Evolutionary conservation across 495 filamentous ascomycete genomes (phyloP).

Genomic region (Aspergillus ostianus): DNA sequence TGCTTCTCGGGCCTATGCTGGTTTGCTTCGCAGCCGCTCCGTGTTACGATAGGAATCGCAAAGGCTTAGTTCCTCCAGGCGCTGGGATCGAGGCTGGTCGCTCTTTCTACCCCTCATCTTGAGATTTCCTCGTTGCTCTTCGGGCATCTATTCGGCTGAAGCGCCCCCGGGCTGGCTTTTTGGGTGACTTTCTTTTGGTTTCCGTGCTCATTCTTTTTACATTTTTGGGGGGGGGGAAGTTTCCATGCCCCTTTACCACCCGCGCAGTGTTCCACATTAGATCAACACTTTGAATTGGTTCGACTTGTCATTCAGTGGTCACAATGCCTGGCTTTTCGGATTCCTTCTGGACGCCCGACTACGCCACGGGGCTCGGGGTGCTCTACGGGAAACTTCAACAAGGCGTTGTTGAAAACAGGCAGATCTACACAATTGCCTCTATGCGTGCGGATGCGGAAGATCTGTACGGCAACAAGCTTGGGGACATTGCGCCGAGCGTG

Average conservation of each 20-base stretch:
- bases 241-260: constrained; percentile 6
- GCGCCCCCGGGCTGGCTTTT: neutral
- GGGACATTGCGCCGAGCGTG: constrained; percentile 77
- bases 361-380: constrained; percentile 89
- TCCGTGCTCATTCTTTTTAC: constrained; percentile 3
- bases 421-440: constrained; percentile 84
- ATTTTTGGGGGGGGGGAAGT: neutral
- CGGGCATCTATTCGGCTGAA: neutral
- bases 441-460: constrained; percentile 98
- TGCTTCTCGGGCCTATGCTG: constrained; percentile 9
- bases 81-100: constrained; percentile 11
- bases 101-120: constrained; percentile 8
- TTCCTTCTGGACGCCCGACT: constrained; percentile 95
- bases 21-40: constrained; percentile 7
- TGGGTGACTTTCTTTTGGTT: constrained; percentile 6
- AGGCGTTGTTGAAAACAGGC: constrained; percentile 90
- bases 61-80: constrained; percentile 2
- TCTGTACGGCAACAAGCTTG: constrained; percentile 75
- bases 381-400: constrained; percentile 97
- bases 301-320: constrained; percentile 7
- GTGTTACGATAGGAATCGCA: constrained; percentile 6
- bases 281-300: neutral
- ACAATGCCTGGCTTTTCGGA: constrained; percentile 85
- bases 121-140: neutral
- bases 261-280: neutral